Conservation (phyloP, 306 rosid genomes). For the Geum urbanum region DNA sequence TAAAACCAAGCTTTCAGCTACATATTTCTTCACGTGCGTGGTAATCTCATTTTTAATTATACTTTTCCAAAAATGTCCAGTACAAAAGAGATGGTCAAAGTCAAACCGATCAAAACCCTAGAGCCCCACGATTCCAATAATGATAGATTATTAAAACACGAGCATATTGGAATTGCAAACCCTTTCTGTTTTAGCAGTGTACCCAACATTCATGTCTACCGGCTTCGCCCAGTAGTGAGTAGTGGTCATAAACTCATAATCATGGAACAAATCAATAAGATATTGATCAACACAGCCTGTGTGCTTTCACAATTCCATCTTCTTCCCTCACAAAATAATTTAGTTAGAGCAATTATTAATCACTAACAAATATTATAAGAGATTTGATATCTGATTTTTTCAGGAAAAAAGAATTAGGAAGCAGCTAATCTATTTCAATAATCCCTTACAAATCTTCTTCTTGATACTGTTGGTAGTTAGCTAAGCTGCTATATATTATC, state of each 20-base stretch:
- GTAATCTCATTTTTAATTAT: background rate
- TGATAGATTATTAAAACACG: no score
- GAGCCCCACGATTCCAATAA: background rate
- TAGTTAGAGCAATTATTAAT: background rate
- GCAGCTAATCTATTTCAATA: conserved; percentile 16
- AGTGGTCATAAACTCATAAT: no score
- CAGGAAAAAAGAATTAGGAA: conserved; percentile 13
- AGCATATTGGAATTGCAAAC: no score
- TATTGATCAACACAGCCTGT: no score
- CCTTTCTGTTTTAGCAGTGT: background rate
- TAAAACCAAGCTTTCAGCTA: background rate
- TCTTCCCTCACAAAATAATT: background rate
- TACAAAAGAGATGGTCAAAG: background rate
- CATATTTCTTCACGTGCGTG: background rate
- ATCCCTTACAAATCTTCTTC: conserved; percentile 8
- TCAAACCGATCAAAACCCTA: background rate
- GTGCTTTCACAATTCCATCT: background rate
- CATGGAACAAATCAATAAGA: no score
- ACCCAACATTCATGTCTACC: background rate
- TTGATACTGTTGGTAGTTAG: conserved; percentile 11
- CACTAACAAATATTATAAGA: conserved; percentile 2
- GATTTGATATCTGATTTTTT: conserved; percentile 1
- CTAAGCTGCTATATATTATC: background rate
- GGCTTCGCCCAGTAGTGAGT: no score
- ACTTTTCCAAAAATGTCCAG: background rate